Evolutionary conservation across 192 early-diverging fungal genomes (phyloP), one percentile per base, ranked within the genome.

Genomic region (Linnemannia exigua): DNA sequence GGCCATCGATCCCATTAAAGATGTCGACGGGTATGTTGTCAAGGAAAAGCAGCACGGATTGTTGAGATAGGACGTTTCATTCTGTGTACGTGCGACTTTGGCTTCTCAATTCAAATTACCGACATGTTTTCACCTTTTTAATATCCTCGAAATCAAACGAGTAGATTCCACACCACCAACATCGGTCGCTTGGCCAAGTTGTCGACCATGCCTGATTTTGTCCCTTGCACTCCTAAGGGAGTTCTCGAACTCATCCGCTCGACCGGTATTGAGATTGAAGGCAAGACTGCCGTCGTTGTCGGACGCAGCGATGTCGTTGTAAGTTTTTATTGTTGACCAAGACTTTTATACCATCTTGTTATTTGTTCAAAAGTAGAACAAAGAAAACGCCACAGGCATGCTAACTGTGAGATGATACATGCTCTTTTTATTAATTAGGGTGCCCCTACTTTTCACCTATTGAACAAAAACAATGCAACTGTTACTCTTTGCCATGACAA

Each of bases 181-280:
- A 96, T 98, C 79, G 98, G 98, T 58, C 90, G 94, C 50, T 89
- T 99, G 74, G 94, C 95, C 46, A 98, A 98, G 85, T 92, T 95
- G 67, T 90, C 94, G 15, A 90, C 90, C 44, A 89, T 91, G 74
- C 97, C 98, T 46, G 89, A 95, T 52, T 99, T 99, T 91, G 89
- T 96, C 41, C 95, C 98, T 22, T 99, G 98, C 89, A 99, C 98
- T n/a, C 98, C 98, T 5, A 95, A 96, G 81, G 98, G 98, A 14
- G 92, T 96, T 85, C 92, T 99, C 67, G 94, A 95, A 88, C 90
- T 99, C 76, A 92, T 99, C 37, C 89, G 92, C 78, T 92, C 89
- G 35, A 93, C 92, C 66, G 87, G 91, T 71, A 89, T 98, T 28
- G 81, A 94, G 37, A 84, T 97, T n/a, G 91, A 89, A 33, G 97